Evolutionary conservation across 768 basidiomycete species (phyloP), one percentile per base, ranked within the genome.

Genomic region (Cubamyces sp.): DNA sequence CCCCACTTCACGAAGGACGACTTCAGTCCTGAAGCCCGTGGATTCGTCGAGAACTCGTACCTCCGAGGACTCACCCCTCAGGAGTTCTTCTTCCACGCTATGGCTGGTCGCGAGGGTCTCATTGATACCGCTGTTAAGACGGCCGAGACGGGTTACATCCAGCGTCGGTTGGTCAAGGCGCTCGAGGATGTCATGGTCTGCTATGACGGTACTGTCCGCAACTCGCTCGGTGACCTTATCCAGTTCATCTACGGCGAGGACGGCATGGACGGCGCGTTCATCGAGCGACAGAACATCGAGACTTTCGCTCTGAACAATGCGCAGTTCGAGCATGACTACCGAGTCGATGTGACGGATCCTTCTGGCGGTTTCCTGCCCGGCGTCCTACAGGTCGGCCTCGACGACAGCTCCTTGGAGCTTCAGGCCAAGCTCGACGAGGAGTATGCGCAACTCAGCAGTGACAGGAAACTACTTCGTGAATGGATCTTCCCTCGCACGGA

Each of bases 91-190:
- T 98, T 99, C 87, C 97, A 99, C 75, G 97, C 97, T 59, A 98
- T 98, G 96, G 96, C 96, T 69, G 96, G 97, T 76, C 92, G 97
- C 68, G 97, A 98, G 77, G 97, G 97, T 81, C 77, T 99, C 55
- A 98, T 98, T 70, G 97, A 99, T 82, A 98, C 97, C 3, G 97
- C 97, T 42, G 96, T 99, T 74, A 99, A 99, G 81, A 99, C 97
- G 4, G 97, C 97, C 48, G 97, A 99, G 77, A 98, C 97, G 0
- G 97, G 97, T 66, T 98, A 98, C 74, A 99, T 98, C 70, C 97
- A 99, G 74, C 92, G 96, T 70, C 92, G 96, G 61, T 81, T 99
- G 65, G 97, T 99, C 69, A 99, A 99, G 77, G 97, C 97, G 0
- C 78, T 98, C 68, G 97, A 98, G 75, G 97, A 98, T 65, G 91